Evolutionary conservation across 2,329 filamentous ascomycete species (phyloP).

Genomic region (Penicillium paneum): DNA sequence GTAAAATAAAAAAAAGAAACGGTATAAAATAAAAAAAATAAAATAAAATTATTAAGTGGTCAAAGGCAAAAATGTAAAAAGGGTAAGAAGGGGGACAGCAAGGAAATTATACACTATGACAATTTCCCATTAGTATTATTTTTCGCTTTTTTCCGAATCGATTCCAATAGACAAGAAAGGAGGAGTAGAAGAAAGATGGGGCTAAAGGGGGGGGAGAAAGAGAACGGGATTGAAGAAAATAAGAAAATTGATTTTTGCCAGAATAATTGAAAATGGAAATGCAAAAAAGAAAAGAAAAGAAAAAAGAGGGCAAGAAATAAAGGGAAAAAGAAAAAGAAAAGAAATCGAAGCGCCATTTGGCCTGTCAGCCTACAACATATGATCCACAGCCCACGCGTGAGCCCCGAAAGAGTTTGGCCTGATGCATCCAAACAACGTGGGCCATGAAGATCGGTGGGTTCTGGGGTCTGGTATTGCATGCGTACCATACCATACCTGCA

Average conservation of each 20-base stretch:
- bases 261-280: constrained; percentile 1
- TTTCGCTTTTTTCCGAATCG: constrained; percentile 6
- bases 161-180: constrained; percentile 10
- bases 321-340: constrained; percentile 3
- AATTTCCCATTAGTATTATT: constrained; percentile 4
- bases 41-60: constrained; percentile 11
- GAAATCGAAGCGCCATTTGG: constrained; percentile 27
- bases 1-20: constrained; percentile 10
- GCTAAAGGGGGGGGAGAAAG: constrained; percentile 2
- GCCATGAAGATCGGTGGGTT: constrained; percentile 30
- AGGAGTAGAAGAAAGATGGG: constrained; percentile 1
- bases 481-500: background rate
- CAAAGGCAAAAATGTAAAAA: constrained; percentile 1
- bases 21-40: constrained; percentile 1
- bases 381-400: constrained; percentile 40
- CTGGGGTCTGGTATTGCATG: constrained; percentile 14
- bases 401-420: constrained; percentile 34
- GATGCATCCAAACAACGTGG: constrained; percentile 40
- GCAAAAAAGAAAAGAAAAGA: constrained; percentile 7
- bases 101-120: constrained; percentile 15
- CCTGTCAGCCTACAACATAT: constrained; percentile 37
- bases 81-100: constrained; percentile 1
- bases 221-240: constrained; percentile 4
- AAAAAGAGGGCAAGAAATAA: constrained; percentile 8
- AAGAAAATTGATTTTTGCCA: background rate